phyloP scores from a whole-genome alignment of 2,329 filamentous ascomycete genomes.

The Epichloe bromicola region DNA sequence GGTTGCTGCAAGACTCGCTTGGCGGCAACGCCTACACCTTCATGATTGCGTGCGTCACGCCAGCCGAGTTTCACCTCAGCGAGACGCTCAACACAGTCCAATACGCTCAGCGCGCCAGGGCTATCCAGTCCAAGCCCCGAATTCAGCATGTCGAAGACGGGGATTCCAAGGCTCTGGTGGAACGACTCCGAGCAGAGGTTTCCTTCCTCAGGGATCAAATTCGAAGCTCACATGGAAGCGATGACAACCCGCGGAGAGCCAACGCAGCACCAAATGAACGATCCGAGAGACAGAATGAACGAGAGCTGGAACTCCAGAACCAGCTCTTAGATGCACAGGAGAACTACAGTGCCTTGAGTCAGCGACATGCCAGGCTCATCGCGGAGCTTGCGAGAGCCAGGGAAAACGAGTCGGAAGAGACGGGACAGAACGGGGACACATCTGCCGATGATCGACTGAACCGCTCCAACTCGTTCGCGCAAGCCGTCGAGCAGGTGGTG shows the following conservation, averaged over 20 bases:
- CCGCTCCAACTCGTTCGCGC: conserved; percentile 88
- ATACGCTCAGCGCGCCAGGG: conserved; percentile 89
- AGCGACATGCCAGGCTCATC: conserved; percentile 90
- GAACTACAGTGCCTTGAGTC: conserved; percentile 81
- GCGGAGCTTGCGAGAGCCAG: conserved; percentile 81
- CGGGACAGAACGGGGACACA: conserved; percentile 40
- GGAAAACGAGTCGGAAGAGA: conserved; percentile 51
- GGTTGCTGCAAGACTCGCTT: conserved; percentile 87
- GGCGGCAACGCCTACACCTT: conserved; percentile 97
- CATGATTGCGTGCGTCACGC: conserved; percentile 98
- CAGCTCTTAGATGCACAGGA: conserved; percentile 87
- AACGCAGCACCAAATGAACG: conserved; percentile 49
- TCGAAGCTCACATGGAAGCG: conserved; percentile 58
- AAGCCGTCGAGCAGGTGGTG: conserved; percentile 91
- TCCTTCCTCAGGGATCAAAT: conserved; percentile 90
- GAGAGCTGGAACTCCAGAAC: conserved; percentile 83
- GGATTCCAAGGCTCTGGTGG: conserved; percentile 88
- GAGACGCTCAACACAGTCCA: conserved; percentile 96
- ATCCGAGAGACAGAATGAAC: conserved; percentile 65
- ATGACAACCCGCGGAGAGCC: conserved; percentile 41
- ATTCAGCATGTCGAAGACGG: conserved; percentile 90
- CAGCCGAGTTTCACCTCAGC: conserved; percentile 91
- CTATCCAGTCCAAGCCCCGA: conserved; percentile 93
- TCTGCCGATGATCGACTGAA: conserved; percentile 77
- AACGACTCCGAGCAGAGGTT: conserved; percentile 85